These are phyloP conservation scores for Astraeus odoratus DNA, from an alignment of 768 basidiomycete genomes.

Conservation along the genomic window DNA sequence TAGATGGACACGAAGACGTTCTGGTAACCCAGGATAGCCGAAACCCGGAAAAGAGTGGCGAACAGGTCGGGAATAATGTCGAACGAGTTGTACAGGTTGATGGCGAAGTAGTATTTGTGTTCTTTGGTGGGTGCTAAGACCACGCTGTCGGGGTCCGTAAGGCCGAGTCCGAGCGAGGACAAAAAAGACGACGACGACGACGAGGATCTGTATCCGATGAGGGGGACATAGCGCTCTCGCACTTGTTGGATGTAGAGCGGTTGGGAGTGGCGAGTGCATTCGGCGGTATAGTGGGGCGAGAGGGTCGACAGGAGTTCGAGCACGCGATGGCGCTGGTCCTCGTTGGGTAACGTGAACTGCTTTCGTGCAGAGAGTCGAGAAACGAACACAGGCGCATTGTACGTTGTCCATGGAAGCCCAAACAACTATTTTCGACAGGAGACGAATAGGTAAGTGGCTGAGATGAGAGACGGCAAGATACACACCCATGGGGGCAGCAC, in stretches of 20 bases:
- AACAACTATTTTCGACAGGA: conserved; percentile 13
- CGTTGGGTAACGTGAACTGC: conserved; percentile 66
- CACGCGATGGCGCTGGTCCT: conserved; percentile 79
- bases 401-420: conserved; percentile 45
- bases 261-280: conserved; percentile 84
- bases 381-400: conserved; percentile 41
- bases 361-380: conserved; percentile 51
- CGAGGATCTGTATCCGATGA: conserved; percentile 66
- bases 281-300: conserved; percentile 86
- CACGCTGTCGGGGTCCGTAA: conserved; percentile 34
- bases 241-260: conserved; percentile 82
- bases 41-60: conserved; percentile 90
- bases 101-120: conserved; percentile 99
- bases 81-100: conserved; percentile 99
- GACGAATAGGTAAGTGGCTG: neutral
- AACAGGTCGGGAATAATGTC: conserved; percentile 97
- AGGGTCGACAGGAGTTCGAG: conserved; percentile 83
- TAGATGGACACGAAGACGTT: conserved; percentile 99
- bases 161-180: conserved; percentile 40
- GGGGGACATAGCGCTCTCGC: conserved; percentile 72
- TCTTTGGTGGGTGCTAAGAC: conserved; percentile 40
- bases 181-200: conserved; percentile 57
- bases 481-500: conserved; percentile 34
- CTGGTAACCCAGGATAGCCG: conserved; percentile 89
- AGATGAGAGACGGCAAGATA: neutral